Conservation (phyloP, 805 yeast genomes). For the Nakazawaea siamensis region DNA sequence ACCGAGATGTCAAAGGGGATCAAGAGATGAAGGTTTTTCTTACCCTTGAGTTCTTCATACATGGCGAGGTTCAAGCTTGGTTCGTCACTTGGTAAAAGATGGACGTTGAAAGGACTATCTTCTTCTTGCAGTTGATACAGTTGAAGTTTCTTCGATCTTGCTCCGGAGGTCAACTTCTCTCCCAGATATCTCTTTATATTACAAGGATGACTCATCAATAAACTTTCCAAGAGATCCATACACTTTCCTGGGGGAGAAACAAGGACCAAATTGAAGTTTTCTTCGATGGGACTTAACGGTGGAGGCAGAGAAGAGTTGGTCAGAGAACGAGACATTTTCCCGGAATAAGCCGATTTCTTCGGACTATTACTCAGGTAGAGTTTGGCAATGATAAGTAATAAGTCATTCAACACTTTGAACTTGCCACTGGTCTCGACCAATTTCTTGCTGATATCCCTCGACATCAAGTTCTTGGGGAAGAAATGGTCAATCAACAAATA, state of each 20-base stretch:
- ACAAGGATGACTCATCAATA: constrained; percentile 54
- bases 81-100: constrained; percentile 32
- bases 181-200: constrained; percentile 57
- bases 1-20: constrained; percentile 25
- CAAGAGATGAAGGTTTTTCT: constrained; percentile 17
- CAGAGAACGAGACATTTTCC: not conserved
- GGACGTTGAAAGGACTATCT: constrained; percentile 21
- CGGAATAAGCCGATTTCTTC: not conserved
- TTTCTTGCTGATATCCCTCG: constrained; percentile 63
- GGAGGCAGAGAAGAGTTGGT: not conserved
- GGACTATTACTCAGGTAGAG: constrained; percentile 14
- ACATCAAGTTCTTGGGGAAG: constrained; percentile 70
- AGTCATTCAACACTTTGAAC: constrained; percentile 59
- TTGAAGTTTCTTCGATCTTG: constrained; percentile 20
- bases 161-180: constrained; percentile 27
- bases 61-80: constrained; percentile 14
- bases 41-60: constrained; percentile 4
- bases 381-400: constrained; percentile 45
- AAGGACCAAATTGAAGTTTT: constrained; percentile 49
- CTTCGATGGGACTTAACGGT: not conserved
- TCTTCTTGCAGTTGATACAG: constrained; percentile 11
- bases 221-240: constrained; percentile 66
- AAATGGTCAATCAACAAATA: constrained; percentile 76
- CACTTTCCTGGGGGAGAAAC: constrained; percentile 63
- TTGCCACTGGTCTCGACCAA: constrained; percentile 79